phyloP scores from a whole-genome alignment of 169 alveolate genomes.

The Plasmodium vivax region DNA sequence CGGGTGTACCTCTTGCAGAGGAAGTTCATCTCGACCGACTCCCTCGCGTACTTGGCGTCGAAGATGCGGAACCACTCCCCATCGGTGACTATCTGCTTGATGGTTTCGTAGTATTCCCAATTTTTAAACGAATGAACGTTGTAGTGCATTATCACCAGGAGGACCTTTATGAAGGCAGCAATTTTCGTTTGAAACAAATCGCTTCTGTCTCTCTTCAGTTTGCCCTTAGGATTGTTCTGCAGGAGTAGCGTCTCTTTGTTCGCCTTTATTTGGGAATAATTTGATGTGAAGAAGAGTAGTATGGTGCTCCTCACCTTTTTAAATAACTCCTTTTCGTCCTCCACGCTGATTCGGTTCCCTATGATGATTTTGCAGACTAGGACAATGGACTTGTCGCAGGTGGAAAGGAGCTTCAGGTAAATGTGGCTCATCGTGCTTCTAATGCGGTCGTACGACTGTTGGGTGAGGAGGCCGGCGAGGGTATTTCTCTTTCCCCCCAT shows the following conservation, averaged over 20 bases:
- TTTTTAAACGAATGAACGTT: constrained; percentile 15
- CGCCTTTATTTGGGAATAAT: constrained; percentile 21
- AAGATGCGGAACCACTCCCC: constrained; percentile 33
- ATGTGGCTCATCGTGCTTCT: constrained; percentile 16
- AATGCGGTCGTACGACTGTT: background rate
- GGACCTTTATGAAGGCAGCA: constrained; percentile 14
- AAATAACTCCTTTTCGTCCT: constrained; percentile 26
- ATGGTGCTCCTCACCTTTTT: constrained; percentile 8
- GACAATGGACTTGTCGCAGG: constrained; percentile 32
- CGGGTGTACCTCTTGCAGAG: background rate
- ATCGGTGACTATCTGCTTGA: constrained; percentile 44
- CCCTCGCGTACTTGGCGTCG: background rate
- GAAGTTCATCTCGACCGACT: background rate
- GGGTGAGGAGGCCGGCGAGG: background rate
- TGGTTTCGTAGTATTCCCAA: constrained; percentile 39
- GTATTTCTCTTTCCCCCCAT: background rate
- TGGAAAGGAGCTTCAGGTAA: constrained; percentile 14
- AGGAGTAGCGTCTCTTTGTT: constrained; percentile 25
- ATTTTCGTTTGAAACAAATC: constrained; percentile 6
- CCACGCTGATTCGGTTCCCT: constrained; percentile 37
- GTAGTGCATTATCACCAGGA: constrained; percentile 30
- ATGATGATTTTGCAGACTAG: constrained; percentile 40
- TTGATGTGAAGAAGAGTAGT: constrained; percentile 25
- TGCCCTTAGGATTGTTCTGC: background rate
- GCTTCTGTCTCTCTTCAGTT: background rate